Percentiles rank a stretch among this genome's conserved stretches.
Conservation (phyloP, 495 filamentous ascomycete species). For the Elasticomyces elasticus region DNA sequence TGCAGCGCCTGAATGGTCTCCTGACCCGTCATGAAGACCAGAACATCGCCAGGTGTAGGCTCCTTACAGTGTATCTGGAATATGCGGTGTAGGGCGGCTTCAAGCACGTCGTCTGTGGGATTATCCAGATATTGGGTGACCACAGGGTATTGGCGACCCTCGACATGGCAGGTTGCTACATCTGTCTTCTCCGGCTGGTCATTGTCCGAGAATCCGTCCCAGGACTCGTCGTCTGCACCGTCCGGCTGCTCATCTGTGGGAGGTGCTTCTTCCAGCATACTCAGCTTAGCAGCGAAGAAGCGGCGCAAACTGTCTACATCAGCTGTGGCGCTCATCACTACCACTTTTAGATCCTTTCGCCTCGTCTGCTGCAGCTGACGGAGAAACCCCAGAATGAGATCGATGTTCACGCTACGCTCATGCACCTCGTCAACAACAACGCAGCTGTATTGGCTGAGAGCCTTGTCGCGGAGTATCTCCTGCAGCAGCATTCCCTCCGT, state of each 20-base stretch:
- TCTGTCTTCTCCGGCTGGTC: not conserved
- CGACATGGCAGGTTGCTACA: conserved; percentile 51
- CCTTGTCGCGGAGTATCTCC: conserved; percentile 81
- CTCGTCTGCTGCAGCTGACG: conserved; percentile 54
- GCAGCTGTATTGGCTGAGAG: conserved; percentile 73
- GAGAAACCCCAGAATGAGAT: conserved; percentile 79
- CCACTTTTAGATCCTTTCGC: conserved; percentile 68
- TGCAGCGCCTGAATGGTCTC: conserved; percentile 83
- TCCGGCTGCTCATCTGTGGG: not conserved
- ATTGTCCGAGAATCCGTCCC: conserved; percentile 23
- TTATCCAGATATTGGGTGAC: conserved; percentile 64
- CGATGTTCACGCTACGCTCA: conserved; percentile 92
- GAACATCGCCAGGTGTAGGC: conserved; percentile 81
- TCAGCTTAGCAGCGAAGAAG: conserved; percentile 51
- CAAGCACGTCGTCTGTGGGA: conserved; percentile 73
- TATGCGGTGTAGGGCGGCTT: conserved; percentile 69
- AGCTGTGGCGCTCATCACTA: conserved; percentile 94
- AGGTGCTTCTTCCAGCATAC: too few relatives aligned
- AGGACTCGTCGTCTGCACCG: conserved; percentile 14
- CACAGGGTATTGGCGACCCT: conserved; percentile 84
- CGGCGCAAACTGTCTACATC: conserved; percentile 65
- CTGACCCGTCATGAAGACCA: conserved; percentile 89
- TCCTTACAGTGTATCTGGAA: conserved; percentile 83
- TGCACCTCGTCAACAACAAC: conserved; percentile 95
- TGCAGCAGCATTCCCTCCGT: conserved; percentile 96